Conservation (phyloP, 768 basidiomycete species). For the Epithele typhae region DNA sequence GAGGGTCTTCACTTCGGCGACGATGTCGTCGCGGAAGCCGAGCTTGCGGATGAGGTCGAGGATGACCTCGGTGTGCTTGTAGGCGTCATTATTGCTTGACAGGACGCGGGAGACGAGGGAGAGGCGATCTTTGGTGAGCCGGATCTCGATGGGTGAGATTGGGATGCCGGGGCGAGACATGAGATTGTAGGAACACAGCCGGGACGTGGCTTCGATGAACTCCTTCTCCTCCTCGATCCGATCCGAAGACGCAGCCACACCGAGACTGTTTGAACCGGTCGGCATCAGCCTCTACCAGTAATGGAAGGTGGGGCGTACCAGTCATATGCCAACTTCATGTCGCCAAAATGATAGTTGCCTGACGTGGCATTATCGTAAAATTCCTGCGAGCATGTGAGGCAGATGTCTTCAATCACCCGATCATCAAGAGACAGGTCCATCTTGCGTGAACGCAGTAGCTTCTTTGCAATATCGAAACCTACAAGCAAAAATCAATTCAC, state of each 20-base stretch:
- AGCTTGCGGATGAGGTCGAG: constrained; percentile 88
- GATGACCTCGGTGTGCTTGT: constrained; percentile 88
- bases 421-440: constrained; percentile 44
- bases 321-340: constrained; percentile 96
- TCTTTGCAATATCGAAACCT: constrained; percentile 70
- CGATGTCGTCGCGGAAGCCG: constrained; percentile 64
- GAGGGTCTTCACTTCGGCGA: constrained; percentile 77
- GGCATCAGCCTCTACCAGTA: constrained; percentile 1
- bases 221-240: constrained; percentile 68
- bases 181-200: constrained; percentile 89
- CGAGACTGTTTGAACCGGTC: constrained; percentile 46
- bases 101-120: constrained; percentile 85
- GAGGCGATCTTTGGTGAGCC: constrained; percentile 85
- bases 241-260: constrained; percentile 65
- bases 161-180: constrained; percentile 68
- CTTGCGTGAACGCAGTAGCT: constrained; percentile 48
- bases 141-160: constrained; percentile 90
- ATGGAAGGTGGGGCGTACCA: constrained; percentile 51
- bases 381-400: constrained; percentile 77
- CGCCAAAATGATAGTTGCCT: constrained; percentile 88
- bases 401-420: constrained; percentile 66
- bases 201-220: constrained; percentile 97
- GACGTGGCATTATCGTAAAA: constrained; percentile 93
- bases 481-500: not conserved
- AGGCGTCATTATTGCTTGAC: constrained; percentile 79